Conservation (phyloP, 306 rosid genomes). For the Adenanthera pavonina region DNA sequence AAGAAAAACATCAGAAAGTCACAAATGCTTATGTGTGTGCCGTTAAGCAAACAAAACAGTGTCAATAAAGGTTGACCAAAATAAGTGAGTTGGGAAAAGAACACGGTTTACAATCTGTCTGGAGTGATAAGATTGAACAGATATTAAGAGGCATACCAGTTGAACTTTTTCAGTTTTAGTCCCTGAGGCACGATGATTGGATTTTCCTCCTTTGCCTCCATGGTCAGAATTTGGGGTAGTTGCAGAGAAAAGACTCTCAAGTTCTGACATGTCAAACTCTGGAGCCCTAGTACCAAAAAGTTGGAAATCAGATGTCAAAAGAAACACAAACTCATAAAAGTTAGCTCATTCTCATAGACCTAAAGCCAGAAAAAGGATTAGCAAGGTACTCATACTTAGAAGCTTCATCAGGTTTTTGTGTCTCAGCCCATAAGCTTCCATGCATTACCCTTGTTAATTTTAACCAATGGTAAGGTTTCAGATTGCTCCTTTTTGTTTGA, state of each 20-base stretch:
- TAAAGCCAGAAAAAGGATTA: conserved; percentile 35
- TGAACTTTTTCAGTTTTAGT: conserved; percentile 86
- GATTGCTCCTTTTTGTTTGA: conserved; percentile 70
- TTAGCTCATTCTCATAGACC: conserved; percentile 22
- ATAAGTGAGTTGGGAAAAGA: background rate
- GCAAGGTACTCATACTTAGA: conserved; percentile 62
- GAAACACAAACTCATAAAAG: conserved; percentile 24
- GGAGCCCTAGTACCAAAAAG: conserved; percentile 77
- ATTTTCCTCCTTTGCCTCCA: conserved; percentile 58
- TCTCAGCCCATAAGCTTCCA: conserved; percentile 98
- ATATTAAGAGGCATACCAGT: conserved; percentile 59
- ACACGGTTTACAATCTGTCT: background rate
- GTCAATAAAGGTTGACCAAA: background rate
- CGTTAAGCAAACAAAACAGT: conserved; percentile 12
- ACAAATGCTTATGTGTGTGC: background rate
- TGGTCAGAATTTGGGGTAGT: conserved; percentile 62
- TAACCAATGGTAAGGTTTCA: conserved; percentile 98
- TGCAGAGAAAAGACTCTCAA: conserved; percentile 89
- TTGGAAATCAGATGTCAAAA: conserved; percentile 24
- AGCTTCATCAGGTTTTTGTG: conserved; percentile 81
- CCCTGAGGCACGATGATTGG: conserved; percentile 56
- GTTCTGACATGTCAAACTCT: conserved; percentile 96
- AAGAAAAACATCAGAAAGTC: conserved; percentile 23
- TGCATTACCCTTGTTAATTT: conserved; percentile 93
- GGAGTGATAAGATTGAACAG: conserved; percentile 6